Evolutionary conservation across 2,329 filamentous ascomycete genomes (phyloP), one percentile per base, ranked within the genome.

Genomic region (Phyllosticta citriasiana): DNA sequence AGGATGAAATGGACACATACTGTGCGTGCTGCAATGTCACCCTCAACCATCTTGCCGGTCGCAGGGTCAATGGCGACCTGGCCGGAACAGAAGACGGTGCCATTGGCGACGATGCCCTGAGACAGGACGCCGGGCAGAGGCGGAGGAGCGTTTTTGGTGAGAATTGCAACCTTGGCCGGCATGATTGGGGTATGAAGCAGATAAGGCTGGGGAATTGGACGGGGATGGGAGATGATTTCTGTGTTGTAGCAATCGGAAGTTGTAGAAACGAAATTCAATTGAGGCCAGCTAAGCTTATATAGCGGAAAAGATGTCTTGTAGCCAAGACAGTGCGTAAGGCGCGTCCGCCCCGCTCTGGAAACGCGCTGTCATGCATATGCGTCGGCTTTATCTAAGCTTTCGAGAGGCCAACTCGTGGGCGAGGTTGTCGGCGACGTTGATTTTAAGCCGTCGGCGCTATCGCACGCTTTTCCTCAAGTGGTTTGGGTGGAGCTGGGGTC

Each of bases 101-200:
- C 59, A 30, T 61, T 61, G 59, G 59, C 59, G 19, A 61, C 59
- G 16, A 61, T 61, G 47, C 53, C 59, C 55, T 61, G 59, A 19
- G 59, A 61, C 30, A 56, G 57, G 26, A 61, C 55, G 47, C 59
- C 59, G 9, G 59, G 59, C 1, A 61, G 54, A 35, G 59, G 59
- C 59, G 56, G 56, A 30, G 59, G 59, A 40, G 59, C 59, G 47
- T 61, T 61, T 47, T 61, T 47, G 26, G 59, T 61, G 27, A 61
- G 59, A 14, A 55, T 61, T 5, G 59, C 59, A 55, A 57, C 54
- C 55, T 61, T 59, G 57, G 26, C 26, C 35, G 59, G 50, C 59
- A 61, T 61, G 7, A 9, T 56, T 35, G 53, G 25, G 9, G n/a
- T 25, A 9, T 47, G 16, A n/a, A 47, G 40, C 14, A n/a, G 40